Conservation (phyloP, 345 rosid genomes). For the Linum tenue region DNA sequence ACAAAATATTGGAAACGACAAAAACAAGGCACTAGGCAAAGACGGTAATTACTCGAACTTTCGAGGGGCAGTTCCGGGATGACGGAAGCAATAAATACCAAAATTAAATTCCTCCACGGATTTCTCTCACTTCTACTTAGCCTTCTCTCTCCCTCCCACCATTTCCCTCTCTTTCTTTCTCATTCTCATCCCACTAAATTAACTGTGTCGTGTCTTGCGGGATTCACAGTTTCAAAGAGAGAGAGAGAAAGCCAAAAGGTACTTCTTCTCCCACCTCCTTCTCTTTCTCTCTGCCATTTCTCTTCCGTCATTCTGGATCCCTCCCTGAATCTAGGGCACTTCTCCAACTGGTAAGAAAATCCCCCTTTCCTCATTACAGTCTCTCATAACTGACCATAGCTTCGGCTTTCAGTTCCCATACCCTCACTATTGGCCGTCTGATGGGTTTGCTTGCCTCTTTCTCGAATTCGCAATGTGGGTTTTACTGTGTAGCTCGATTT, state of each 20-base stretch:
- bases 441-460: no score
- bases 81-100: neutral
- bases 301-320: neutral
- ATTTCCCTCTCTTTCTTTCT: neutral
- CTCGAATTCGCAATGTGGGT: no score
- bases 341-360: neutral
- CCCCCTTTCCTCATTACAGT: neutral
- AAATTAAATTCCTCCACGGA: neutral
- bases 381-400: neutral
- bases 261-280: neutral
- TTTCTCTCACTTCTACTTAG: neutral
- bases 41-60: neutral
- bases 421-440: neutral
- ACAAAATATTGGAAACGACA: no score
- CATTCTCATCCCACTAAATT: neutral
- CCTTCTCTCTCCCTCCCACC: neutral
- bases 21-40: neutral
- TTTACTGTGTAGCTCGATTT: no score
- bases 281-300: neutral
- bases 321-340: slow-evolving; percentile 5
- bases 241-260: neutral
- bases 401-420: neutral
- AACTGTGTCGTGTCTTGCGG: slow-evolving; percentile 6
- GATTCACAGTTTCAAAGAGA: neutral
- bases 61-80: neutral